Percentiles rank a stretch among this genome's conserved stretches.
phyloP scores from a whole-genome alignment of 75 land plant species.

The Gnetum montanum region DNA sequence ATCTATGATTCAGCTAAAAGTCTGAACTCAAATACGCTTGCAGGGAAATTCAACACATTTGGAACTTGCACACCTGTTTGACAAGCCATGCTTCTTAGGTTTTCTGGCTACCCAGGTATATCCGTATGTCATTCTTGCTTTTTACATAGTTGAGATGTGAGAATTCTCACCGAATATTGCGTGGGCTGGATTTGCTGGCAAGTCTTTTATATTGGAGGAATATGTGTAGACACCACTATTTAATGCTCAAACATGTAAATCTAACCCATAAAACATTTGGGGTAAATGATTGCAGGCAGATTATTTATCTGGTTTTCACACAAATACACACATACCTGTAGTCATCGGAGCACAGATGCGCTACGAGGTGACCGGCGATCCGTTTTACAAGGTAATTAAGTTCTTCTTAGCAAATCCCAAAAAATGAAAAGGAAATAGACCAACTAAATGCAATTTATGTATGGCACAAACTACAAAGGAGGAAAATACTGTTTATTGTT shows the following conservation, averaged over 20 bases:
- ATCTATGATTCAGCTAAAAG: no score
- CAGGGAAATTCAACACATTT: slow-evolving; percentile 75
- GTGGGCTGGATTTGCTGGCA: background rate
- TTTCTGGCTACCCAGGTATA: slow-evolving; percentile 75
- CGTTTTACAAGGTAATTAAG: slow-evolving; percentile 63
- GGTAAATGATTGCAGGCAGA: slow-evolving; percentile 51
- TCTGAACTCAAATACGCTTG: slow-evolving; percentile 1
- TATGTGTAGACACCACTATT: slow-evolving; percentile 55
- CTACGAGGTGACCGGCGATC: slow-evolving; percentile 82
- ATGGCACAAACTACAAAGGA: no score
- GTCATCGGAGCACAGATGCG: slow-evolving; percentile 93
- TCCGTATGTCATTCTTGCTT: no score
- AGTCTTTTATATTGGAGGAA: background rate
- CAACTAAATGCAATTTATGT: no score
- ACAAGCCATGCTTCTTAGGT: slow-evolving; percentile 93
- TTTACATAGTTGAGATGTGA: background rate
- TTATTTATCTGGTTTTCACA: slow-evolving; percentile 72
- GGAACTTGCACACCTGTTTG: slow-evolving; percentile 84
- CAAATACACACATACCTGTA: slow-evolving; percentile 92
- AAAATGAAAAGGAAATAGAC: no score
- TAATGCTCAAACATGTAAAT: slow-evolving; percentile 86
- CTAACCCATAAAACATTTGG: slow-evolving; percentile 50
- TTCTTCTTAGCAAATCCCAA: no score
- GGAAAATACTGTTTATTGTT: no score
- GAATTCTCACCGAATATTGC: background rate